Base-by-base conservation (phyloP, 1,139 yeast species). In the Hanseniaspora sp. region DNA sequence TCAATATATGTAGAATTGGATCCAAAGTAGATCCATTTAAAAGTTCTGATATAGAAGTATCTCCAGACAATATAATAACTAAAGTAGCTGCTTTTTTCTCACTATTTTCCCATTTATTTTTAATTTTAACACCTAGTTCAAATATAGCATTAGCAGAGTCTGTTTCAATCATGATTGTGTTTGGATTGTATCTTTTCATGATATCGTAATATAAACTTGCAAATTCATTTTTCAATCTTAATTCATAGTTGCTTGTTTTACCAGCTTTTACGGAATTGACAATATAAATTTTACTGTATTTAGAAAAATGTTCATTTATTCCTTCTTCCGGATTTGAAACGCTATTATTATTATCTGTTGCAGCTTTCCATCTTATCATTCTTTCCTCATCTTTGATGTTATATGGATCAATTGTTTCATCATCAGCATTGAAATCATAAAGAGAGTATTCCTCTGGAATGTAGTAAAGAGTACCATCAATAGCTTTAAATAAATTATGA, bases 21-120 rank as follows among this genome's bases (percentile, higher is more conserved):
- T 37, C 7, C 29, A 15, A 11, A 30, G 43, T 5, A 1, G 42
- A 23, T 6, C 49, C 54, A 31, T 51, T 47, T 11, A 51, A 31
- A 1, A 51, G 35, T n/a, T 51, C 54, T 7, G 46, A 37, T 12
- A 51, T 39, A 0, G 54, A 51, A 1, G 54, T 51, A 28, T 51
- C 54, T 23, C 54, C 54, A 9, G 54, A 51, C 15, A 51, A 18
- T 8, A 51, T 45, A 2, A 51, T 47, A 30, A 45, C 40, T 23
- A 51, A 15, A 9, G 29, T 30, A 18, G 38, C 30, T 9, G 33
- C 13, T 11, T 28, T 11, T 45, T 37, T 5, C 4, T 37, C 37
- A 5, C 9, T 6, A 7, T 18, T 8, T 1, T 43, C 13, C n/a
- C 41, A 39, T 5, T 38, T 18, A 1, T 45, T 11, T 33, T 28